Conservation (phyloP, 176 grass and related monocot species). For the Eremochloa ophiuroides region DNA sequence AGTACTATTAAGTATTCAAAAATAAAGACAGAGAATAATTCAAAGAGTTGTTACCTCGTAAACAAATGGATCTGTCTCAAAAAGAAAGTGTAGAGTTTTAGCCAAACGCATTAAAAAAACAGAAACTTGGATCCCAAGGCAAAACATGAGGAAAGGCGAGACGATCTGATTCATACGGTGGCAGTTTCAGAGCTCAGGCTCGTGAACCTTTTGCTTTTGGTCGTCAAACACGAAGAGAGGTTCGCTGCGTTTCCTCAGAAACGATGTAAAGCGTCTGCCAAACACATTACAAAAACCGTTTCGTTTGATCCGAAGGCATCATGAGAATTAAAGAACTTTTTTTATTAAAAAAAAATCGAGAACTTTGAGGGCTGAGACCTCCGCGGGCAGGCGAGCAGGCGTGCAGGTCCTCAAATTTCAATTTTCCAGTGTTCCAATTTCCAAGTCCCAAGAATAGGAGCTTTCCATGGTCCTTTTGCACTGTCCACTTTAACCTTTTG, state of each 20-base stretch:
- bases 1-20: background rate
- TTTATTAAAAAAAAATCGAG: too few species aligned
- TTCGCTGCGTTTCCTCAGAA: background rate
- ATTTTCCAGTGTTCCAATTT: conserved; percentile 26
- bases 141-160: conserved; percentile 4
- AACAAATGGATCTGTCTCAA: conserved; percentile 6
- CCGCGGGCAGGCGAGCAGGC: background rate
- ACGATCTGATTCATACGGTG: background rate
- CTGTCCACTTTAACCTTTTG: conserved; percentile 25
- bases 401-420: conserved; percentile 23
- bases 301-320: background rate
- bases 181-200: conserved; percentile 2
- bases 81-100: conserved; percentile 21
- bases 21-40: conserved; percentile 25
- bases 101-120: background rate
- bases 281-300: conserved; percentile 31
- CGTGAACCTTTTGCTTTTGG: conserved; percentile 37
- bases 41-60: background rate
- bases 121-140: background rate
- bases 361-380: background rate
- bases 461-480: too few species aligned
- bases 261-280: conserved; percentile 24
- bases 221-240: conserved; percentile 36
- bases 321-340: background rate
- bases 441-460: conserved; percentile 11